Percentiles rank a stretch among this genome's conserved stretches.
These are phyloP conservation scores for Suaeda aralocaspica DNA, from an alignment of 148 eudicot genomes.

Conservation along the genomic window DNA sequence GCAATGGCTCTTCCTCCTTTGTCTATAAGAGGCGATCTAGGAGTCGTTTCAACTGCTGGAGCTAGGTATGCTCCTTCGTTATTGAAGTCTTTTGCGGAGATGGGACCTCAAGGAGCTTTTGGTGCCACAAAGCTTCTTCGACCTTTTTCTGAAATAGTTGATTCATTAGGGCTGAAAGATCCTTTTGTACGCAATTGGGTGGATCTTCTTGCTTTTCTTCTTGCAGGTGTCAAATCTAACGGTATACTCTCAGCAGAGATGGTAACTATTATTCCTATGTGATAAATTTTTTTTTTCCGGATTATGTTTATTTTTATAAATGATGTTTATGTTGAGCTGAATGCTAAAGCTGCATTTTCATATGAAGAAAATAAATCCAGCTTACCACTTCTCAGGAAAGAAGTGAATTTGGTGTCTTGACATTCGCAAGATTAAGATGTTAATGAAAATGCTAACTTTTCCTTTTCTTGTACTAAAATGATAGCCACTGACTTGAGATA, in stretches of 20 bases:
- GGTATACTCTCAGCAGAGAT: constrained; percentile 98
- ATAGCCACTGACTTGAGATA: neutral
- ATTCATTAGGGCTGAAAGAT: constrained; percentile 76
- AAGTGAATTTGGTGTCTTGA: neutral
- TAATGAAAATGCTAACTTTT: neutral
- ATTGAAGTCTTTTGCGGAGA: constrained; percentile 72
- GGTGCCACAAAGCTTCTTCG: constrained; percentile 94
- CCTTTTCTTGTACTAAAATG: neutral
- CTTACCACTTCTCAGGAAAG: neutral
- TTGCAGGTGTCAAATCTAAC: constrained; percentile 94
- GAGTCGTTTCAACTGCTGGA: constrained; percentile 87
- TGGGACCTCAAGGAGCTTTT: constrained; percentile 91
- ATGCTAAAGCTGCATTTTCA: neutral
- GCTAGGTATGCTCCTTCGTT: constrained; percentile 84
- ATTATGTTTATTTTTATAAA: no score
- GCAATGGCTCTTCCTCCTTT: constrained; percentile 98
- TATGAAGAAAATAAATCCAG: neutral
- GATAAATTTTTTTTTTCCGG: neutral
- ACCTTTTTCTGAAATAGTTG: constrained; percentile 80
- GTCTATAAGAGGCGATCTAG: constrained; percentile 86
- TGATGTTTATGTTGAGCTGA: neutral
- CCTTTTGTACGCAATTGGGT: constrained; percentile 94
- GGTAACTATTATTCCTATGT: constrained; percentile 49
- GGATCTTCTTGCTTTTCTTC: constrained; percentile 90
- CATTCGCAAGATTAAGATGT: neutral